phyloP scores from a whole-genome alignment of 2,329 filamentous ascomycete species.

The Periglandula ipomoeae region DNA sequence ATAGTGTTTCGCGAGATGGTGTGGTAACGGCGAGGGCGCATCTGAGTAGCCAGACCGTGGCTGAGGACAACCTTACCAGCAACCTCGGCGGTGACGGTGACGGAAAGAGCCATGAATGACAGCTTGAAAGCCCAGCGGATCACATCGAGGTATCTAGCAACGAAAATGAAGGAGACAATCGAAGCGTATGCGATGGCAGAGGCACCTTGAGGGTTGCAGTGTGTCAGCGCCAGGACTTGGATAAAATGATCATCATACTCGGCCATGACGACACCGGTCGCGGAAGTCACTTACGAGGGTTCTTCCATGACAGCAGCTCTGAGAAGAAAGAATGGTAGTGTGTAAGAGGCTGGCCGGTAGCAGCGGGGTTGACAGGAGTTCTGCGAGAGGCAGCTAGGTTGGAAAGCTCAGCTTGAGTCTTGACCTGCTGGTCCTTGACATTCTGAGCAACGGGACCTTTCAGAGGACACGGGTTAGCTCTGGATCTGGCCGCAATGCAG shows the following conservation, averaged over 20 bases:
- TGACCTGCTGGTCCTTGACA: slow-evolving; percentile 45
- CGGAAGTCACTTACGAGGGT: slow-evolving; percentile 43
- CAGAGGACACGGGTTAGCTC: slow-evolving; percentile 2
- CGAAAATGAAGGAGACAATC: slow-evolving; percentile 50
- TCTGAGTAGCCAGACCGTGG: slow-evolving; percentile 53
- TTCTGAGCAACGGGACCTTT: slow-evolving; percentile 51
- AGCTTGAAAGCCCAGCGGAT: slow-evolving; percentile 57
- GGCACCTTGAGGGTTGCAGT: slow-evolving; percentile 35
- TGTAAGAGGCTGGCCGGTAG: slow-evolving; percentile 54
- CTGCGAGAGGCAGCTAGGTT: slow-evolving; percentile 49
- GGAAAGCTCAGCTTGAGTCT: slow-evolving; percentile 46
- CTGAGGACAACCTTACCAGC: slow-evolving; percentile 52
- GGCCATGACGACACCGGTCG: neutral
- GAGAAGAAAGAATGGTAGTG: slow-evolving; percentile 66
- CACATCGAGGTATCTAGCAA: slow-evolving; percentile 56
- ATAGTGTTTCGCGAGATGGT: slow-evolving; percentile 54
- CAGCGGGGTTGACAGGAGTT: slow-evolving; percentile 43
- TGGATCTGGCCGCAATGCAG: slow-evolving; percentile 13
- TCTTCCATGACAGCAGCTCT: slow-evolving; percentile 60
- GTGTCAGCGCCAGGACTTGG: slow-evolving; percentile 2
- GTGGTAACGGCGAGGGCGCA: slow-evolving; percentile 60
- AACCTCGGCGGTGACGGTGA: slow-evolving; percentile 52
- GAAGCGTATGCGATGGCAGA: slow-evolving; percentile 55
- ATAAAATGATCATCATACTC: slow-evolving; percentile 1
- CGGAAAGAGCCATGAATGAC: slow-evolving; percentile 52